A percentile compares a stretch with the other conserved stretches of the same genome.
Conservation (phyloP, 441 rosid species). For the Mallotus japonicus region DNA sequence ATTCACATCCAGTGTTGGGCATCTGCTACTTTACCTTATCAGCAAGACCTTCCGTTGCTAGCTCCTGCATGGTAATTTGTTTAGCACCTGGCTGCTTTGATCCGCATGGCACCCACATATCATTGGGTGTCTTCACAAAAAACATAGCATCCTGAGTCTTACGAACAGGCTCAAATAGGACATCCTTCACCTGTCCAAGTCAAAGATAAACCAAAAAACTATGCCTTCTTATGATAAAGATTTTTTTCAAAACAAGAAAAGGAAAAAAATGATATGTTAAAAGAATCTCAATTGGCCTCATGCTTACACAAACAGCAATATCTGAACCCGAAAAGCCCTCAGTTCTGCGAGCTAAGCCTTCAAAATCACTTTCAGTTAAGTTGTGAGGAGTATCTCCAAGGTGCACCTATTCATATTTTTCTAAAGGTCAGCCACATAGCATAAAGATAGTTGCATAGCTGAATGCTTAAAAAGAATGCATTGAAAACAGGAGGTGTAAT, state of each 20-base stretch:
- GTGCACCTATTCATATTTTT: conserved; percentile 63
- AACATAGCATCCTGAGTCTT: conserved; percentile 99
- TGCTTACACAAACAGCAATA: conserved; percentile 93
- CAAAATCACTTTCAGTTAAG: conserved; percentile 90
- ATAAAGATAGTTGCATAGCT: not conserved
- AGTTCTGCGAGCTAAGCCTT: conserved; percentile 70
- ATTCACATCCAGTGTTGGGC: not conserved
- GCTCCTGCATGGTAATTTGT: conserved; percentile 87
- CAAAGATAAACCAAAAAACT: not conserved
- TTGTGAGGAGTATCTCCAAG: conserved; percentile 98
- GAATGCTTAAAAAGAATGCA: conserved; percentile 4
- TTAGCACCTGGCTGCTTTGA: conserved; percentile 86
- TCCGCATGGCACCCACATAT: conserved; percentile 93
- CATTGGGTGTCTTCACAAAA: conserved; percentile 63
- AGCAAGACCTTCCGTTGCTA: conserved; percentile 80
- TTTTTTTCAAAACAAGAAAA: not conserved
- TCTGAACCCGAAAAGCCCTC: conserved; percentile 99
- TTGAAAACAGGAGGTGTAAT: conserved; percentile 21
- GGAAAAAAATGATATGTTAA: conserved; percentile 7
- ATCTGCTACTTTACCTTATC: conserved; percentile 47
- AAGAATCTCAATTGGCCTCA: not conserved
- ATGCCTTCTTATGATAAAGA: not conserved
- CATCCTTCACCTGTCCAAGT: conserved; percentile 80
- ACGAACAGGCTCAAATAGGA: conserved; percentile 95
- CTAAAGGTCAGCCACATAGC: conserved; percentile 12